Base-by-base conservation (phyloP, 306 rosid species). In the Quillaja saponaria region DNA sequence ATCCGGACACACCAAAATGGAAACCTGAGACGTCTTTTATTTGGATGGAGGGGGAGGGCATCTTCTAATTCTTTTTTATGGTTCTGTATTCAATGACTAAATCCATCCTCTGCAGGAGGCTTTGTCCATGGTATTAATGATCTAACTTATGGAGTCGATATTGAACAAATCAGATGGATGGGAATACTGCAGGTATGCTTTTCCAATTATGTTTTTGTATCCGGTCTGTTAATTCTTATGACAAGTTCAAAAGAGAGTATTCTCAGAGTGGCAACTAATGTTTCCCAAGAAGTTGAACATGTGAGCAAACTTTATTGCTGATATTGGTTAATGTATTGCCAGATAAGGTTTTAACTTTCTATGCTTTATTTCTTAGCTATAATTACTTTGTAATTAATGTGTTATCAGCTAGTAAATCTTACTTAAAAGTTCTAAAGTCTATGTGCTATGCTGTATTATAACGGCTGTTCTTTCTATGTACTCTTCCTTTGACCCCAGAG, bases 71-170 rank as follows among this genome's bases (percentile, higher is more conserved):
- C 48, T 54, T 34, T 47, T 20, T 13, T 17, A 2, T 14, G 7
- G 13, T 37, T 57, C 55, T 71, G 15, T 55, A n/a, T 54, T 52
- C 16, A 69, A 42, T 54, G 39, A 49, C 40, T 56, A n/a, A 47
- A 35, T 51, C 62, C 61, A 14, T 46, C 58, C 52, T 46, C 66
- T 56, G 51, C 78, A 87, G 97, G 99, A 34, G 99, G 99, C 35
- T 94, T 81, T 74, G 72, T 94, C 72, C 99, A 89, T 64, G 84
- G 95, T 50, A 8, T 94, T 17, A 87, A 78, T 10, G 76, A 85
- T 54, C 75, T 89, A 62, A 71, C 97, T n/a, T 89, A 59, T n/a
- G 99, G 99, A 37, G 99, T 94, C 34, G 95, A 94, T 81, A 58
- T 94, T 38, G 55, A 76, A 64, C 77, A 64, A 45, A 89, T 94